Base-by-base conservation (phyloP, 164 flowering plant species). In the Magnolia kwangsiensis region DNA sequence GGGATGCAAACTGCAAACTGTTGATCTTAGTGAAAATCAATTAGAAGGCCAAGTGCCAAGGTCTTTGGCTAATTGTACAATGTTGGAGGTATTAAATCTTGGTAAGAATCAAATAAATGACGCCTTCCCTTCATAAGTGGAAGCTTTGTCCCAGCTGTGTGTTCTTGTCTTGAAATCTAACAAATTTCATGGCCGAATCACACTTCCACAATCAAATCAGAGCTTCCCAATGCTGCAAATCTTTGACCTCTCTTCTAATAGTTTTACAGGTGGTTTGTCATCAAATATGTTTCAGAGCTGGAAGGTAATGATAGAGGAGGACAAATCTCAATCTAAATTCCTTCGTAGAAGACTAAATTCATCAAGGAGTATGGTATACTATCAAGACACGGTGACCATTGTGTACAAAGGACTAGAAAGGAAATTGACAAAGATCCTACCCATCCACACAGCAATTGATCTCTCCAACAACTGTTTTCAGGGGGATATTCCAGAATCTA, bases 141-240 rank as follows among this genome's bases (percentile, higher is more conserved):
- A 77, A 29, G 79, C 31, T n/a, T 63, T 81, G 58, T 9, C 81
- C 45, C 71, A 63, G 0, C 73, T 93, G 78, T 83, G 85, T 0
- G 91, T 90, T 19, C 88, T 93, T 69, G 86, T 89, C 69, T 31
- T 93, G 77, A 81, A 90, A 1, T 67, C 80, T 14, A 93, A 93
- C 79, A 77, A 13, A 0, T 89, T 93, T 31, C 29, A 77, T 24
- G 94, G 94, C 13, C 1, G 61, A 20, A 76, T 88, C 37, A 45
- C 19, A 9, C 76, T 81, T 72, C 66, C 18, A 0, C 55, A 10
- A 2, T 24, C 0, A 8, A 21, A 29, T 7, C 20, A 31, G 37
- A 31, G 66, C 8, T 89, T 87, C 85, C 69, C 74, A 16, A 73
- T 9, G 77, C 85, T 90, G 73, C 91, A 86, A 29, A 87, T 91